A percentile compares a stretch with the other conserved stretches of the same genome.
These are phyloP conservation scores for Crucibulum laeve DNA, from an alignment of 768 basidiomycete species.

Conservation along the genomic window DNA sequence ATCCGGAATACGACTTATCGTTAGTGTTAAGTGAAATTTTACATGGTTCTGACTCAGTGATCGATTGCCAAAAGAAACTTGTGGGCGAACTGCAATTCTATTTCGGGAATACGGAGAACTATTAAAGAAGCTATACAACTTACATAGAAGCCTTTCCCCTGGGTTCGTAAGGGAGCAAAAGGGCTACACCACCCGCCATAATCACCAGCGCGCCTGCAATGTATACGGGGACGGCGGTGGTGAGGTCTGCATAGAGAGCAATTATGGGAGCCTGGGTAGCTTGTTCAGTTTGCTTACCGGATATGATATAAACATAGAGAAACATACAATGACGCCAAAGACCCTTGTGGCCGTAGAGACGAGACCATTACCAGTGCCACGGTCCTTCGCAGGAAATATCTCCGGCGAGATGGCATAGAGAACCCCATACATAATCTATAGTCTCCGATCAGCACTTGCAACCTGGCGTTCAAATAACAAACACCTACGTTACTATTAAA, in stretches of 20 bases:
- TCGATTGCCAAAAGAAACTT: too few species aligned
- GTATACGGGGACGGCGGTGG: conserved; percentile 67
- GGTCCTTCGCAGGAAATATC: conserved; percentile 65
- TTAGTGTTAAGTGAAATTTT: too few species aligned
- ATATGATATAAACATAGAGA: background rate
- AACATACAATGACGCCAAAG: conserved; percentile 64
- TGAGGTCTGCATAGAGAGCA: conserved; percentile 62
- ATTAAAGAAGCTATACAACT: too few species aligned
- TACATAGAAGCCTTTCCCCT: conserved; percentile 70
- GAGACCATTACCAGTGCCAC: conserved; percentile 70
- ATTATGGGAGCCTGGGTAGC: conserved; percentile 59
- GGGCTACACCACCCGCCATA: conserved; percentile 50
- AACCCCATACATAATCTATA: conserved; percentile 73
- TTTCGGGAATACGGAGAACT: too few species aligned
- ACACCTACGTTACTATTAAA: conserved; percentile 52
- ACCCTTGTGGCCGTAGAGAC: conserved; percentile 55
- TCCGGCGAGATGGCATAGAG: conserved; percentile 66
- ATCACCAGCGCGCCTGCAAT: conserved; percentile 64
- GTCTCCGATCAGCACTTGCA: background rate
- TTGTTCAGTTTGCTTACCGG: background rate
- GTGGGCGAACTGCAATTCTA: too few species aligned
- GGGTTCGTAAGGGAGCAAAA: conserved; percentile 71
- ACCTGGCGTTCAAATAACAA: background rate
- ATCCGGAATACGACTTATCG: too few species aligned
- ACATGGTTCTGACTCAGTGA: too few species aligned